Evolutionary conservation across 805 yeast species (phyloP).

Genomic region (Pichia californica): DNA sequence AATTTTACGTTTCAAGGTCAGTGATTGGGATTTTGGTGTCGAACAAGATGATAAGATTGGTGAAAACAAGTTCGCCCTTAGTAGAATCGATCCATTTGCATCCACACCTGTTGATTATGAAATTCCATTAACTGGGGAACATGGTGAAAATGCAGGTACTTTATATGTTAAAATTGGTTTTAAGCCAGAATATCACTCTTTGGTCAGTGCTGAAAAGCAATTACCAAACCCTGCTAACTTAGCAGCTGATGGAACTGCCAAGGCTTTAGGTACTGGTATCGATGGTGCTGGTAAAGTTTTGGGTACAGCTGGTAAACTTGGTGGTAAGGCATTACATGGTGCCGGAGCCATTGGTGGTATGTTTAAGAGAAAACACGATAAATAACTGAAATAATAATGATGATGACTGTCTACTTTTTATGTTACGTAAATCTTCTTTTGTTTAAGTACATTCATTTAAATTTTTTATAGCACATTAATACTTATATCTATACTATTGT

Average conservation of each 20-base stretch:
- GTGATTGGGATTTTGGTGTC: conserved; percentile 93
- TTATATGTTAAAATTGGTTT: conserved; percentile 55
- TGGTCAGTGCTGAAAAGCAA: conserved; percentile 34
- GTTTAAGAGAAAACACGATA: conserved; percentile 23
- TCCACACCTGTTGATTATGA: conserved; percentile 47
- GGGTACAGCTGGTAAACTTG: conserved; percentile 44
- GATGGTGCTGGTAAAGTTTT: conserved; percentile 36
- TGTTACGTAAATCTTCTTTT: no score
- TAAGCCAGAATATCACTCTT: conserved; percentile 59
- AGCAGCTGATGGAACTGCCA: conserved; percentile 42
- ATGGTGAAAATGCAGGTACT: conserved; percentile 56
- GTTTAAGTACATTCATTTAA: no score
- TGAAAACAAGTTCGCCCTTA: conserved; percentile 47
- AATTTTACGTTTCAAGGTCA: conserved; percentile 48
- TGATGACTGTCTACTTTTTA: no score
- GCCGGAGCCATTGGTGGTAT: conserved; percentile 30
- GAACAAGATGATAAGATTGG: conserved; percentile 82
- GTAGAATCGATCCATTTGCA: conserved; percentile 52
- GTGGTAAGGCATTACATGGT: conserved; percentile 45
- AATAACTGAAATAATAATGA: neutral
- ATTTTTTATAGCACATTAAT: no score
- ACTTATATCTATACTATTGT: no score
- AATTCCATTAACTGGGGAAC: conserved; percentile 40
- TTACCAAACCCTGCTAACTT: conserved; percentile 32
- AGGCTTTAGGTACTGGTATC: conserved; percentile 36